A percentile compares a stretch with the other conserved stretches of the same genome.
phyloP scores from a whole-genome alignment of 164 flowering plant species.

The Tinospora cordifolia region DNA sequence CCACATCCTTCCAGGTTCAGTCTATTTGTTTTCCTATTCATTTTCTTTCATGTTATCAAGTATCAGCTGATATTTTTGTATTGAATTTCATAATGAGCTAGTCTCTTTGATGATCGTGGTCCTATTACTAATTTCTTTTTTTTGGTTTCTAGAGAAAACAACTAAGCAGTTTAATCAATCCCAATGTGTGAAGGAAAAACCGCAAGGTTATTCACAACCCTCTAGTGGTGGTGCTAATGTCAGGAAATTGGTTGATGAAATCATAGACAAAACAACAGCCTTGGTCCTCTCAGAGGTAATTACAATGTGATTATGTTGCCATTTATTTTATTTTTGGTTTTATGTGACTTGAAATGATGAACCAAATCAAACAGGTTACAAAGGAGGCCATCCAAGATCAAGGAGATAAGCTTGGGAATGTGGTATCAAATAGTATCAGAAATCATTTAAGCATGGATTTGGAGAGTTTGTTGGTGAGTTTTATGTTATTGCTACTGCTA shows the following conservation, averaged over 20 bases:
- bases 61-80: not conserved
- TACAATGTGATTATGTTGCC: not conserved
- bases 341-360: not conserved
- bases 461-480: constrained; percentile 60
- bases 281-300: constrained; percentile 56
- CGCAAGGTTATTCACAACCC: constrained; percentile 15
- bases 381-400: constrained; percentile 42
- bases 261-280: constrained; percentile 50
- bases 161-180: constrained; percentile 31
- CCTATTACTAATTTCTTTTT: not conserved
- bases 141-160: constrained; percentile 39
- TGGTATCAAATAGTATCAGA: constrained; percentile 37
- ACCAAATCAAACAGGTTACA: constrained; percentile 34
- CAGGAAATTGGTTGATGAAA: constrained; percentile 55
- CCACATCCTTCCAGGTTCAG: no score
- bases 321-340: not conserved
- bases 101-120: not conserved
- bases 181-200: constrained; percentile 30
- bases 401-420: constrained; percentile 50
- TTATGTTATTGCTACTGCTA: not conserved
- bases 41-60: not conserved
- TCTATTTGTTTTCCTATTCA: not conserved
- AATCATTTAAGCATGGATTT: constrained; percentile 50
- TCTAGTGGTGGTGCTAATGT: constrained; percentile 35
- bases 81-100: not conserved